Base-by-base conservation (phyloP, 106 monocot species). In the Apostasia ramifera region DNA sequence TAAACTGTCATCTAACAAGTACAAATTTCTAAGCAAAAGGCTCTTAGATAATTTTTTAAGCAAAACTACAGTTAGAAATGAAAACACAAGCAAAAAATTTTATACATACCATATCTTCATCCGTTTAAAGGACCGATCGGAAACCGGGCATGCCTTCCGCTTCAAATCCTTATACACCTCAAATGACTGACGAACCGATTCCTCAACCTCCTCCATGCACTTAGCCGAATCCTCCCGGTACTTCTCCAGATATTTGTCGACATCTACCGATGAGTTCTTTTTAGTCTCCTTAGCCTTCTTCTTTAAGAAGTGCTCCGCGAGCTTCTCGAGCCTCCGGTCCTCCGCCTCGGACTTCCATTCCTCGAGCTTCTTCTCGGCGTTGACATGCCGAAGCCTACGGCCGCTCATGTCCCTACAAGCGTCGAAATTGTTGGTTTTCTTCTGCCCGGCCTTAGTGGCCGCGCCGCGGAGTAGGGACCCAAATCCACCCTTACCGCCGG, bases 361-460 rank as follows among this genome's bases (percentile, higher is more conserved):
- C 81, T 97, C 89, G 6, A 97, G 76, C 79, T 64, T 84, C 78
- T 89, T 92, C 87, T 92, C 95, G 8, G 92, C 95, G 53, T 97
- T 97, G 11, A 97, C 95, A 59, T 97, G 95, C 58, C 95, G 79
- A 41, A 97, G 76, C 57, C 95, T 75, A 46, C 95, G 81, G 26
- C 95, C 95, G 57, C 86, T 97, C 92, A 97, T 92, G 65, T 97
- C 95, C n/a, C 95, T 78, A 69, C 95, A 97, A 4, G 95, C 95
- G 51, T 97, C 95, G 68, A 97, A 97, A 73, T 97, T 97, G 82
- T 71, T 97, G 39, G 95, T 97, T 84, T 97, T 97, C 85, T 97
- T 97, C 95, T 97, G 95, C 37, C 95, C 95, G 5, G 95, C 95
- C 73, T 97, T 97, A 6, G 95, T 88, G 9, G 89, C 95, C 44